These are phyloP conservation scores for Tylopilus cervinicoccineus DNA, from an alignment of 768 basidiomycete species.

Conservation along the genomic window DNA sequence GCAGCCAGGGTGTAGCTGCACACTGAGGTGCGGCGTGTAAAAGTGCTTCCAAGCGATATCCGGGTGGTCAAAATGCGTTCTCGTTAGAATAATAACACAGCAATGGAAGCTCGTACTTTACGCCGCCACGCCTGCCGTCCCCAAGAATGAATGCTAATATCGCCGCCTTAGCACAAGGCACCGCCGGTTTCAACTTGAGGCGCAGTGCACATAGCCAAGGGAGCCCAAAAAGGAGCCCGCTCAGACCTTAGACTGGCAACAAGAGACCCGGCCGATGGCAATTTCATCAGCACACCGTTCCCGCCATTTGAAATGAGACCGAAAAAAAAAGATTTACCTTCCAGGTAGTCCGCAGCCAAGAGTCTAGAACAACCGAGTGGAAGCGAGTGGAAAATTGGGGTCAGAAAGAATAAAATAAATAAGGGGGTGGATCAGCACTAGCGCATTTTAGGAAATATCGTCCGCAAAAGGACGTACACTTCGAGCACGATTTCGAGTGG, in stretches of 20 bases:
- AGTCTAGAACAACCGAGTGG: constrained; percentile 35
- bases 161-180: constrained; percentile 1
- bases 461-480: constrained; percentile 54
- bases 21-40: not conserved
- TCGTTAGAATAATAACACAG: constrained; percentile 1
- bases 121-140: constrained; percentile 5
- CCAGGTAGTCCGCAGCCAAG: constrained; percentile 63
- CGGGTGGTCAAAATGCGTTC: not conserved
- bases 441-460: not conserved
- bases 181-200: constrained; percentile 1
- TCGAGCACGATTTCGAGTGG: constrained; percentile 87
- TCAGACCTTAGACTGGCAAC: constrained; percentile 9
- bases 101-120: constrained; percentile 13
- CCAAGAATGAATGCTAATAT: constrained; percentile 1
- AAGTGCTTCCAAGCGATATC: not conserved
- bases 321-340: constrained; percentile 38
- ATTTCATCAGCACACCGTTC: constrained; percentile 9
- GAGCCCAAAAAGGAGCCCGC: not conserved
- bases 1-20: not conserved
- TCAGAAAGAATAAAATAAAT: constrained; percentile 6
- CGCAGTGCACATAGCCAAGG: not conserved
- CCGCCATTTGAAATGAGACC: constrained; percentile 14
- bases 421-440: constrained; percentile 12
- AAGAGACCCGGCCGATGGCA: constrained; percentile 6
- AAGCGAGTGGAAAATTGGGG: constrained; percentile 6